Evolutionary conservation across 2,329 filamentous ascomycete species (phyloP), one percentile per base, ranked within the genome.

Genomic region (Talaromyces islandicus): DNA sequence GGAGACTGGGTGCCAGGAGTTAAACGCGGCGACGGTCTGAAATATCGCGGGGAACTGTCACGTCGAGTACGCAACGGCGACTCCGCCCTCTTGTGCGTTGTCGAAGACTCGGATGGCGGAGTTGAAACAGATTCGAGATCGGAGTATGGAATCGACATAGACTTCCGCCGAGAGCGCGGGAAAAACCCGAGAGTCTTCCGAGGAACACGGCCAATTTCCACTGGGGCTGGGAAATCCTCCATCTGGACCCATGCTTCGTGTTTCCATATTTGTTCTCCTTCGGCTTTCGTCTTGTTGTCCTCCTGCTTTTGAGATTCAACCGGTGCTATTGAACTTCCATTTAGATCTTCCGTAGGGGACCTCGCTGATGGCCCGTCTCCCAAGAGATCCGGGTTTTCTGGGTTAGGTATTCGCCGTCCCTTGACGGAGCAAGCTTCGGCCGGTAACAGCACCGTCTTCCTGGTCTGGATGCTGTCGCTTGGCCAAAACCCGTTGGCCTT

Each of bases 401-500:
- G 7, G 67, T 75, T 46, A 70, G 62, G 70, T 4, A 83, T 74
- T 35, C 78, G 83, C 56, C 86, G 83, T 30, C 93, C 92, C 70
- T 92, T 94, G 48, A 92, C 81, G 48, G 89, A 87, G 73, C 93
- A 97, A 46, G 91, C 89, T 72, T 96, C 92, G 4, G 97, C 91
- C 0, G 94, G 94, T 57, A 99, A 78, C 9, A 92, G 83, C 17
- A 99, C 82, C 64, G 85, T 88, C 68, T 90, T 90, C 61, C 92
- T 87, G 54, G 87, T 85, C 72, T 97, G 93, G 38, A 97, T 88
- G 64, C 86, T 91, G 71, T 97, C 94, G 64, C 92, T 91, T 7
- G 92, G 91, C 94, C 94, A 99, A 69, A 99, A 86, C 11, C 94
- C 86, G 72, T 99, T 99, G 43, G 91, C 87, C 71, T 90, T 94